Percentiles rank a stretch among this genome's conserved stretches.
phyloP scores from a whole-genome alignment of 164 flowering plant genomes.

The Aristolochia californica region DNA sequence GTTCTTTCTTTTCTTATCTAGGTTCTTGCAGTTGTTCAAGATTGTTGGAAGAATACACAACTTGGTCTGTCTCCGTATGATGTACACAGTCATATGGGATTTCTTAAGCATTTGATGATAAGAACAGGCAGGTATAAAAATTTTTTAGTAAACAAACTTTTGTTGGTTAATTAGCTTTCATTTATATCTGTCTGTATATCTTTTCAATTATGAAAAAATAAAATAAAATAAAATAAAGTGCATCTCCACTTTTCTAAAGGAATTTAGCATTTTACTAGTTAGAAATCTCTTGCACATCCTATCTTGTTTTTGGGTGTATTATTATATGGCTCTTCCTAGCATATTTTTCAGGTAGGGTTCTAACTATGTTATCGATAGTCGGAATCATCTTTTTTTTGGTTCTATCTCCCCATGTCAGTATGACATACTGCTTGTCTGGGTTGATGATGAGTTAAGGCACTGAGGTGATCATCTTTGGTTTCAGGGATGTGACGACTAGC shows the following conservation, averaged over 20 bases:
- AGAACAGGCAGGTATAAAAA: slow-evolving; percentile 78
- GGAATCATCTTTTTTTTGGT: too few species aligned
- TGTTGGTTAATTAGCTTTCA: too few species aligned
- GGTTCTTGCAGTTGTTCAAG: slow-evolving; percentile 81
- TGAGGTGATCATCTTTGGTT: slow-evolving; percentile 4
- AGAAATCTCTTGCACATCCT: too few species aligned
- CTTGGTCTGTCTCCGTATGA: slow-evolving; percentile 71
- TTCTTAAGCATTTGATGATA: slow-evolving; percentile 84
- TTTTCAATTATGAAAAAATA: too few species aligned
- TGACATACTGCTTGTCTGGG: not conserved
- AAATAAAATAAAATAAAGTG: too few species aligned
- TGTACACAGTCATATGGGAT: slow-evolving; percentile 71
- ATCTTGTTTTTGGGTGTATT: too few species aligned
- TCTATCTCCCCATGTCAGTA: too few species aligned
- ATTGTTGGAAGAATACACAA: slow-evolving; percentile 65
- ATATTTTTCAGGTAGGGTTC: not conserved
- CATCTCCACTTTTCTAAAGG: not conserved
- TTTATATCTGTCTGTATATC: too few species aligned
- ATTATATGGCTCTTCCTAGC: too few species aligned
- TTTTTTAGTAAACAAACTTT: too few species aligned
- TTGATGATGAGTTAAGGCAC: not conserved
- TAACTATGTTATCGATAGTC: too few species aligned
- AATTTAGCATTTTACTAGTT: not conserved
- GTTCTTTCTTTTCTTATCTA: slow-evolving; percentile 17
- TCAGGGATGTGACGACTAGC: slow-evolving; percentile 66